phyloP scores from a whole-genome alignment of 1,284 basidiomycete species.

The Schizopora paradoxa region DNA sequence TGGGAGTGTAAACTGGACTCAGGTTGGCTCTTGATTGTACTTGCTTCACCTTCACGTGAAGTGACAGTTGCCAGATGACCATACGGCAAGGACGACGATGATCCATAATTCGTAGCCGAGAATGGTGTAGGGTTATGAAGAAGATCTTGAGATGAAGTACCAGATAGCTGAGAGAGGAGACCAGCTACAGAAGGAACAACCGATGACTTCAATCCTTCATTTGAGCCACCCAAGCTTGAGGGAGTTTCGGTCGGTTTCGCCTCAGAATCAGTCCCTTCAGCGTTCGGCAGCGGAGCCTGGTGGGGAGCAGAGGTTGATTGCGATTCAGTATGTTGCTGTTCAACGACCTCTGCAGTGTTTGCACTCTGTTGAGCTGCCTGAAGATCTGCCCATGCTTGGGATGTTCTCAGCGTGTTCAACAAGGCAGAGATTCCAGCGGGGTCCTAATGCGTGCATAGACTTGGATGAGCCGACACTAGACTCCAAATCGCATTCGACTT shows the following conservation, averaged over 20 bases:
- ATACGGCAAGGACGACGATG: constrained; percentile 14
- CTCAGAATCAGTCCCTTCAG: not conserved
- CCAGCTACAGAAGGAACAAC: constrained; percentile 45
- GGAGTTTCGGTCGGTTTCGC: not conserved
- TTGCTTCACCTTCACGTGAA: no score
- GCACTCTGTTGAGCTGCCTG: no score
- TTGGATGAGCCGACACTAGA: constrained; percentile 3
- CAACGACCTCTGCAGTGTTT: not conserved
- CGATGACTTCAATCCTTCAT: no score
- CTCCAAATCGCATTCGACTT: constrained; percentile 15
- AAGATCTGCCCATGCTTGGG: constrained; percentile 57
- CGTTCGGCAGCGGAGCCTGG: not conserved
- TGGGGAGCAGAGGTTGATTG: constrained; percentile 11
- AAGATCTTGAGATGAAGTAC: constrained; percentile 21
- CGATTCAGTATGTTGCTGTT: constrained; percentile 1
- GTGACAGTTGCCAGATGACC: no score
- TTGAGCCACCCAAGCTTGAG: no score
- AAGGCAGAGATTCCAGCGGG: constrained; percentile 57
- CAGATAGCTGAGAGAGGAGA: constrained; percentile 60
- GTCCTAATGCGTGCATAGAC: constrained; percentile 40
- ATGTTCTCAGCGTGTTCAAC: constrained; percentile 56
- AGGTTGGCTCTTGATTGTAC: no score
- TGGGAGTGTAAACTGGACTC: no score
- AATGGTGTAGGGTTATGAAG: constrained; percentile 10
- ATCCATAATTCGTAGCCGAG: no score